Evolutionary conservation across 2,329 filamentous ascomycete species (phyloP).

Genomic region (Beauveria sp.): DNA sequence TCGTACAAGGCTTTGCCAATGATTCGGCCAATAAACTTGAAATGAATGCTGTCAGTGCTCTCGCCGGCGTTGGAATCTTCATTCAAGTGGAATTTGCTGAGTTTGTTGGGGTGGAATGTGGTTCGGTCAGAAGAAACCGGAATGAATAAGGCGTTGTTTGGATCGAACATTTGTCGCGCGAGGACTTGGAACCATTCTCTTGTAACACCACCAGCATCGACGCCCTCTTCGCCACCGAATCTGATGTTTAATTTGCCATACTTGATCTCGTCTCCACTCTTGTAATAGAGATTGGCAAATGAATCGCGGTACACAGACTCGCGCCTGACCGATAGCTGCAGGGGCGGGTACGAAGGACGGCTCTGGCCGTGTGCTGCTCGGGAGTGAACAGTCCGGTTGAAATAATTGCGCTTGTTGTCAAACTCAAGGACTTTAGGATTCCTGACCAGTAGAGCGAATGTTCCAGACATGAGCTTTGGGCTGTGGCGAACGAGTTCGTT

Average conservation of each 20-base stretch:
- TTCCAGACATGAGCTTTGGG: slow-evolving; percentile 96
- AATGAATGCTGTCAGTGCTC: slow-evolving; percentile 91
- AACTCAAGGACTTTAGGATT: slow-evolving; percentile 99
- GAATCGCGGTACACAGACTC: slow-evolving; percentile 97
- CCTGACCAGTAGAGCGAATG: slow-evolving; percentile 91
- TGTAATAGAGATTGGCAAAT: slow-evolving; percentile 97
- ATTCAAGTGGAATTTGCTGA: slow-evolving; percentile 43
- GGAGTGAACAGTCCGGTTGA: slow-evolving; percentile 82
- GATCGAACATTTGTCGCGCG: slow-evolving; percentile 96
- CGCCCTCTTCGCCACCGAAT: slow-evolving; percentile 95
- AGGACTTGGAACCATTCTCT: slow-evolving; percentile 99
- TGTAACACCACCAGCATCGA: slow-evolving; percentile 94
- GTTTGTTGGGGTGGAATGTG: slow-evolving; percentile 95
- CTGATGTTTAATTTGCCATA: slow-evolving; percentile 97
- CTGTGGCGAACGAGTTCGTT: slow-evolving; percentile 97
- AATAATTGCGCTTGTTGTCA: slow-evolving; percentile 99
- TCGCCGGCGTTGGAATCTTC: slow-evolving; percentile 58
- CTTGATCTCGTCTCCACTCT: slow-evolving; percentile 94
- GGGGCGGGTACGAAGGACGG: slow-evolving; percentile 60
- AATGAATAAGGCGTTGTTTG: slow-evolving; percentile 92
- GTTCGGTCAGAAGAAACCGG: slow-evolving; percentile 95
- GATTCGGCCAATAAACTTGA: slow-evolving; percentile 98
- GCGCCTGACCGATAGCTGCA: slow-evolving; percentile 84
- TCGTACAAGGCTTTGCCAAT: slow-evolving; percentile 98
- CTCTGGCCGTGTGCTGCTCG: slow-evolving; percentile 58